phyloP scores from a whole-genome alignment of 192 early-diverging fungal species.

The Coemansia asiatica region DNA sequence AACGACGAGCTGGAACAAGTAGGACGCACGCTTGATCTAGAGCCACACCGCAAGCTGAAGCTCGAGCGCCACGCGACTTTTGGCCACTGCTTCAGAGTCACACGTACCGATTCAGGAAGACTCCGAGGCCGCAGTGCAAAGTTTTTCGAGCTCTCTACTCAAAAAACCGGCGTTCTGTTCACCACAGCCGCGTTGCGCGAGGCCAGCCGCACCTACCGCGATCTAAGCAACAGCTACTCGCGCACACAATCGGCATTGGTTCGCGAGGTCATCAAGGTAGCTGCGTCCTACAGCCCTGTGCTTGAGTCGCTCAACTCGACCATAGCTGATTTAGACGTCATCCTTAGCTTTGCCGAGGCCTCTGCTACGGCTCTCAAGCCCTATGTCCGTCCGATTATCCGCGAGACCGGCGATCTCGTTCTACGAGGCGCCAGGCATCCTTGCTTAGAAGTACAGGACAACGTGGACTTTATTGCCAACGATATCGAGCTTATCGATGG shows the following conservation, averaged over 20 bases:
- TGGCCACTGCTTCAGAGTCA: conserved; percentile 84
- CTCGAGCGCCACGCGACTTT: conserved; percentile 81
- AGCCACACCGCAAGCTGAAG: conserved; percentile 85
- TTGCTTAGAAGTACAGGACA: conserved; percentile 89
- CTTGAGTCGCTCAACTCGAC: conserved; percentile 75
- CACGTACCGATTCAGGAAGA: conserved; percentile 65
- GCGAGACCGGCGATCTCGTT: conserved; percentile 64
- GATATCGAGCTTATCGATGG: conserved; percentile 75
- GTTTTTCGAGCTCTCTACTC: conserved; percentile 85
- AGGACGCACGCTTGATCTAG: conserved; percentile 64
- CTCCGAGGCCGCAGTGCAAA: conserved; percentile 65
- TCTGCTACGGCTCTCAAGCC: conserved; percentile 79
- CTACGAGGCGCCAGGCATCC: conserved; percentile 83
- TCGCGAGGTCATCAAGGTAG: conserved; percentile 85
- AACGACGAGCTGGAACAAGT: conserved; percentile 63
- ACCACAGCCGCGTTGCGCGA: conserved; percentile 72
- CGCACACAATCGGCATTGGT: conserved; percentile 71
- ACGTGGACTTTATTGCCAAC: conserved; percentile 92
- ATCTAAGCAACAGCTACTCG: conserved; percentile 65
- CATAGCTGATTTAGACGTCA: conserved; percentile 84
- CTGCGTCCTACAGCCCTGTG: conserved; percentile 79
- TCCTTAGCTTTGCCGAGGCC: conserved; percentile 86
- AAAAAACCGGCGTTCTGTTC: conserved; percentile 87
- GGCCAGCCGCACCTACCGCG: conserved; percentile 62
- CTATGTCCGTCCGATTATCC: conserved; percentile 71